These are phyloP conservation scores for Syncephalastrum contaminatum DNA, from an alignment of 371 early-diverging fungal species.

Conservation along the genomic window DNA sequence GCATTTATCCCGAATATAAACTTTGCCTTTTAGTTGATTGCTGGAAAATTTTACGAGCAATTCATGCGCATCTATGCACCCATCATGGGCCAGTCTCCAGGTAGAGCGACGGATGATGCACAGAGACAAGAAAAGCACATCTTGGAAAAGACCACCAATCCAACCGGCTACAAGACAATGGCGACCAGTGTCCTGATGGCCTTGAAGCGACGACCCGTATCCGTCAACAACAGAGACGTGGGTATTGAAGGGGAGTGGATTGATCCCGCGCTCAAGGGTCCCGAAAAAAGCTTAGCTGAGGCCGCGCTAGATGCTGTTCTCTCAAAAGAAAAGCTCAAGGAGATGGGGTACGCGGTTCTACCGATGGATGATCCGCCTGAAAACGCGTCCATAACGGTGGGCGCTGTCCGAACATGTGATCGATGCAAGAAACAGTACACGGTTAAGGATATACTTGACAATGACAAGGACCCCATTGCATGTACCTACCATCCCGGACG, in stretches of 20 bases:
- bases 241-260: constrained; percentile 54
- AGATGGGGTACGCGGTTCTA: constrained; percentile 32
- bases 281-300: constrained; percentile 5
- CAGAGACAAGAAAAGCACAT: constrained; percentile 32
- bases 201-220: constrained; percentile 46
- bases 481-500: constrained; percentile 47
- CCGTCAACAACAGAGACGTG: constrained; percentile 29
- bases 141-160: constrained; percentile 21
- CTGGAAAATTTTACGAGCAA: constrained; percentile 35
- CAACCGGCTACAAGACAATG: constrained; percentile 49
- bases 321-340: constrained; percentile 23
- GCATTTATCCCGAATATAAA: neutral
- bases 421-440: constrained; percentile 48
- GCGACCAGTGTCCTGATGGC: constrained; percentile 43
- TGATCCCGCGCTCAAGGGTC: constrained; percentile 17
- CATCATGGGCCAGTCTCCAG: constrained; percentile 4
- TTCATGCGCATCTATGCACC: constrained; percentile 38
- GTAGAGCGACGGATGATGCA: constrained; percentile 33
- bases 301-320: constrained; percentile 21
- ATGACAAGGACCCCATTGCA: constrained; percentile 22
- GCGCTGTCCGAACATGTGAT: constrained; percentile 35
- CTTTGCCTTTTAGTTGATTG: constrained; percentile 19
- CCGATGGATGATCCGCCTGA: constrained; percentile 3
- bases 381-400: constrained; percentile 12
- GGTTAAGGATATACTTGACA: constrained; percentile 34